Evolutionary conservation across 192 early-diverging fungal genomes (phyloP).

Genomic region (Umbelopsis isabellina): DNA sequence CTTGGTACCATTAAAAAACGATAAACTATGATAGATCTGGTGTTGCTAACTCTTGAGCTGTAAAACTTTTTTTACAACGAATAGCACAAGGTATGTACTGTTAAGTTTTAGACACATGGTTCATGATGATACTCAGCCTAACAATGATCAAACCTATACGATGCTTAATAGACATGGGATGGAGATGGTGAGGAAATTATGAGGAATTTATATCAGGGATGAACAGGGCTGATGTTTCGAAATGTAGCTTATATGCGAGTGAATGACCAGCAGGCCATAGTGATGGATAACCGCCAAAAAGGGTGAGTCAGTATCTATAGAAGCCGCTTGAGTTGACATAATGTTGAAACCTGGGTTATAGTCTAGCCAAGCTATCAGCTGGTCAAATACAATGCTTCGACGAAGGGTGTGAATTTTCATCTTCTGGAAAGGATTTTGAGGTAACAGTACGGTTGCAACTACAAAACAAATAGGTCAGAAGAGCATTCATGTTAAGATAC

Average conservation of each 20-base stretch:
- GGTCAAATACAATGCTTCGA: conserved; percentile 21
- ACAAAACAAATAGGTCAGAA: background rate
- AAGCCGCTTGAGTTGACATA: too few relatives aligned
- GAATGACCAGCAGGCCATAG: conserved; percentile 5
- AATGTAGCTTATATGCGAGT: conserved; percentile 32
- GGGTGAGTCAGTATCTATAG: conserved; percentile 27
- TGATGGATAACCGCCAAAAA: conserved; percentile 39
- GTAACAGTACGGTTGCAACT: background rate
- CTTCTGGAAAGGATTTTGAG: conserved; percentile 39
- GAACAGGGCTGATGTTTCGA: background rate
- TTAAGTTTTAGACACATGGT: too few relatives aligned
- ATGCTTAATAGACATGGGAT: conserved; percentile 46
- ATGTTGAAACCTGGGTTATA: background rate
- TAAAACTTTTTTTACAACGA: background rate
- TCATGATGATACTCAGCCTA: background rate
- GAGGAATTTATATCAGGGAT: background rate
- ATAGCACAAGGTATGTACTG: background rate
- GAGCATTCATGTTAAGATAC: background rate
- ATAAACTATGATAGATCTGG: background rate
- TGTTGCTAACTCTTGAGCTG: background rate
- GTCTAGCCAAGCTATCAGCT: background rate
- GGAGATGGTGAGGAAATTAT: conserved; percentile 35
- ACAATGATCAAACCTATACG: background rate
- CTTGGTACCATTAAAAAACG: background rate
- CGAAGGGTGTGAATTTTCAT: conserved; percentile 36